Base-by-base conservation (phyloP, 306 rosid genomes). In the Lablab purpureus region DNA sequence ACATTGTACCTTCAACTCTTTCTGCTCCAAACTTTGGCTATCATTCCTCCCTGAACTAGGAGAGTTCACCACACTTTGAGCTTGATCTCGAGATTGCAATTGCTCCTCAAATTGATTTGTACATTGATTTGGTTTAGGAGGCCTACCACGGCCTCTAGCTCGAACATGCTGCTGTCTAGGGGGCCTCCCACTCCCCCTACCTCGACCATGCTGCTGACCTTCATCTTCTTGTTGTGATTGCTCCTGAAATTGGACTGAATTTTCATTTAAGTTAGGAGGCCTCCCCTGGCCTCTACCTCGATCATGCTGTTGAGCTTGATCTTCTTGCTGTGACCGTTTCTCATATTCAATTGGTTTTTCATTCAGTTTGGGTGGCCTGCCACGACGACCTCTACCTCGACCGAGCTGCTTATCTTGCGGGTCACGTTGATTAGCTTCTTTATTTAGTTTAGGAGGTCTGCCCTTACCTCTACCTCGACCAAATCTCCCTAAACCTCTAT, bases 401-500 rank as follows among this genome's bases (percentile, higher is more conserved):
- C 52, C 54, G 11, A 2, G 30, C 30, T 36, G 71, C 11, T 36
- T 27, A 59, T 58, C 78, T 28, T 63, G 81, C 70, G 58, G 64
- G 17, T 45, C 64, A 18, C 34, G 37, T 7, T 18, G 74, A 36
- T 54, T 7, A 50, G n/a, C 46, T 43, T 23, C 30, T 36, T 43
- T 52, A 41, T 6, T 12, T 40, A 36, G 21, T 62, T 36, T 83
- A 45, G 22, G 66, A 71, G 67, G 67, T 58, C 82, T 62, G 32
- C 73, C 81, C 0, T 14, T 27, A 30, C 79, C 50, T 13, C 59
- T 68, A 19, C 74, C 63, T 12, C 18, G 2, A 25, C 13, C 64
- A n/a, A 4, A 55, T 59, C 75, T 85, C 70, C 73, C 81, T 28
- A 17, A 23, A 56, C 85, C 77, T 76, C 71, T 56, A 2, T 21